Percentiles rank a stretch among this genome's conserved stretches.
These are phyloP conservation scores for Musa troglodytarum DNA, from an alignment of 176 grass and related monocot genomes.

Conservation along the genomic window DNA sequence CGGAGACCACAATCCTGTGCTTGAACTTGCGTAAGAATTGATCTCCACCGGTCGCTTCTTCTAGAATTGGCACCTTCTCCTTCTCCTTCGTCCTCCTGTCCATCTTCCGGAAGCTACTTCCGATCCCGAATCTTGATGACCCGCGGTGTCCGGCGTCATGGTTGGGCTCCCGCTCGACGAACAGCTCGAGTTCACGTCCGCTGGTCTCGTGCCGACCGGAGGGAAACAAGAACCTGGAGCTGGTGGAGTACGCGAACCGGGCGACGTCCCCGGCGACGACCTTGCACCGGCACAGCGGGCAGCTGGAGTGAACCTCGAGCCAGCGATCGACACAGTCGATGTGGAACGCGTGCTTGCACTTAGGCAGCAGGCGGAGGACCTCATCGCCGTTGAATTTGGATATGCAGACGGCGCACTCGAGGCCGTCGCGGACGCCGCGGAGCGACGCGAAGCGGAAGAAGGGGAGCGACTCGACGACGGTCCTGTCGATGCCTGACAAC, in stretches of 20 bases:
- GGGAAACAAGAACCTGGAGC: conserved; percentile 39
- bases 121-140: conserved; percentile 32
- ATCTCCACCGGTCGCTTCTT: neutral
- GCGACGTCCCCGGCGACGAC: conserved; percentile 35
- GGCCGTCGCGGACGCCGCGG: conserved; percentile 48
- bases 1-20: conserved; percentile 67
- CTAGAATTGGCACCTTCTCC: neutral
- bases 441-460: conserved; percentile 76
- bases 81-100: neutral
- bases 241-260: conserved; percentile 39
- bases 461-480: conserved; percentile 62
- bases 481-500: conserved; percentile 31
- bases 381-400: conserved; percentile 60
- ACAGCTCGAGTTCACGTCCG: conserved; percentile 1
- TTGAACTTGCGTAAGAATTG: conserved; percentile 42
- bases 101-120: neutral
- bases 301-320: conserved; percentile 63
- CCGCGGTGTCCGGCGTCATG: conserved; percentile 28
- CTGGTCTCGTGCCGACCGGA: neutral
- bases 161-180: conserved; percentile 2
- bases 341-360: conserved; percentile 80
- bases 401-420: conserved; percentile 90
- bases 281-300: conserved; percentile 61
- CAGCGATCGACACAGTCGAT: conserved; percentile 71
- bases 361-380: conserved; percentile 75